Evolutionary conservation across 2,329 filamentous ascomycete species (phyloP), one percentile per base, ranked within the genome.

Genomic region (Alternaria gaisen): DNA sequence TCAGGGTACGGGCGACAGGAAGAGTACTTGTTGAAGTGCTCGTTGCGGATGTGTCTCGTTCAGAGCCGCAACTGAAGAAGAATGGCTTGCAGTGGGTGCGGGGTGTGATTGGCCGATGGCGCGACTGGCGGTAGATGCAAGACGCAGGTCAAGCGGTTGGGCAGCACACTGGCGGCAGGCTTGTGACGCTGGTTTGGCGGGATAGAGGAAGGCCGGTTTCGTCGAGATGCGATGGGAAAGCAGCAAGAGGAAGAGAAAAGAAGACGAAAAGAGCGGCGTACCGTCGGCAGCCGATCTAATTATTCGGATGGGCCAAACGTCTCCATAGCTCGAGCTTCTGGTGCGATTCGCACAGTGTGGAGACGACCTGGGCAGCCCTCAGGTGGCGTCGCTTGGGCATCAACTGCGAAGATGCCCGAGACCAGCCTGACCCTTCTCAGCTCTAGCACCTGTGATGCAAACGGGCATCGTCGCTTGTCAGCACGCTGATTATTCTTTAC

Each of bases 111-210:
- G 57, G 56, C 43, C 51, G 56, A 26, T 10, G 30, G n/a, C 24
- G 36, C 24, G 38, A 48, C 30, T 63, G 55, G 61, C 68, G 56
- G 65, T 61, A 64, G 61, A 63, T 61, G 61, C 63, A 71, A 46
- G 53, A 58, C 74, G 73, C 73, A n/a, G 16, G 34, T 38, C 34
- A 74, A 70, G 58, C 68, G 63, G 72, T 72, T 69, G 73, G 72
- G 72, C 70, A 61, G 60, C 62, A 58, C 63, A 43, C 48, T 56
- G 38, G 59, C 50, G 46, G 52, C 46, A 22, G 46, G 46, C 46
- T 34, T 16, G 46, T 48, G 30, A 36, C 46, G 32, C 46, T 50
- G 46, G 32, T n/a, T 26, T 50, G 56, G 48, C 40, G 54, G 36
- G 6, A 30, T 34, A 40, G 38, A 26, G n/a, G 53, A 36, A 38